A percentile compares a stretch with the other conserved stretches of the same genome.
phyloP scores from a whole-genome alignment of 2,329 filamentous ascomycete genomes.

The Cercospora nicotianae region DNA sequence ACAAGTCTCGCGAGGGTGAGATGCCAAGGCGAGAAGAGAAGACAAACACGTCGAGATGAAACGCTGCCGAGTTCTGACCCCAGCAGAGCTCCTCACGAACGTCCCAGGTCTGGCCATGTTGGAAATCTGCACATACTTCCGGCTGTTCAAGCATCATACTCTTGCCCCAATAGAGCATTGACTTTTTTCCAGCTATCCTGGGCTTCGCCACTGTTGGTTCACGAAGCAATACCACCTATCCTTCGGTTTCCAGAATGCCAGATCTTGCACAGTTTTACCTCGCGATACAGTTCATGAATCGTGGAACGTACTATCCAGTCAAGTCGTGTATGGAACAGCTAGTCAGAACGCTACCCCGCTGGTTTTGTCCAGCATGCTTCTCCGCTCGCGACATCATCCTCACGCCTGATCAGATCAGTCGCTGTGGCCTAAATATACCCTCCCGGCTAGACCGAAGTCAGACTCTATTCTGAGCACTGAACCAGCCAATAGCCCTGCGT shows the following conservation, averaged over 20 bases:
- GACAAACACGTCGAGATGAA: background rate
- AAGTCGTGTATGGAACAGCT: background rate
- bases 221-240: background rate
- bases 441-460: conserved; percentile 9
- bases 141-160: background rate
- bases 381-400: background rate
- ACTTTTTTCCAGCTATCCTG: background rate
- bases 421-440: conserved; percentile 6
- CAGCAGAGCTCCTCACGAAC: background rate
- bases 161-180: background rate
- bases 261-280: background rate
- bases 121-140: conserved; percentile 1
- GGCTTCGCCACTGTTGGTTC: conserved; percentile 1
- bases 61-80: background rate
- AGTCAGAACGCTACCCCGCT: background rate
- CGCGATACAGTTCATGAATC: background rate
- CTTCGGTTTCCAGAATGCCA: background rate
- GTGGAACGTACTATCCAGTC: background rate
- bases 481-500: conserved; percentile 9
- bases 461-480: conserved; percentile 9
- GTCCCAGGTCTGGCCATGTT: conserved; percentile 8
- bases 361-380: background rate
- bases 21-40: background rate
- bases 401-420: background rate
- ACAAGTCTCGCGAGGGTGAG: background rate